phyloP scores from a whole-genome alignment of 495 filamentous ascomycete genomes.

The Penicillium bovifimosum region DNA sequence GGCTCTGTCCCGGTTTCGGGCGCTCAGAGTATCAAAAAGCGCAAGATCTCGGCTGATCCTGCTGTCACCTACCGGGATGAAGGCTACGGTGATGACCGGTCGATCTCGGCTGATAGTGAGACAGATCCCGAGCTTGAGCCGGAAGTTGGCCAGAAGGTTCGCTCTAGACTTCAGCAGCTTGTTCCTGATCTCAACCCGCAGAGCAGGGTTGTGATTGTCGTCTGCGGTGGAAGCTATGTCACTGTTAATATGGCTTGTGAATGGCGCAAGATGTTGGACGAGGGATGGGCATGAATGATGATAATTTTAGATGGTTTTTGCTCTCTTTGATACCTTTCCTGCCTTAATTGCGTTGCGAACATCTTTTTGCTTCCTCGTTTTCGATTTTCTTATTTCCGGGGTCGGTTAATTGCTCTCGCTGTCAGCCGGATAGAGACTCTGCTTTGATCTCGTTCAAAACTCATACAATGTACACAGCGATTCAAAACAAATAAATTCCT shows the following conservation, averaged over 20 bases:
- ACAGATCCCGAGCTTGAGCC: conserved; percentile 23
- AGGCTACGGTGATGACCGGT: conserved; percentile 39
- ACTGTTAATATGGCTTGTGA: conserved; percentile 58
- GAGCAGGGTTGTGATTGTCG: conserved; percentile 74
- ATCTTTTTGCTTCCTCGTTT: neutral
- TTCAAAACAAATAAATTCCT: neutral
- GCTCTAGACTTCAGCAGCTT: conserved; percentile 54
- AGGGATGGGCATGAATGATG: conserved; percentile 33
- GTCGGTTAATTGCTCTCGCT: neutral
- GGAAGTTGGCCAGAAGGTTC: conserved; percentile 15
- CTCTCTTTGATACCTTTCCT: conserved; percentile 6
- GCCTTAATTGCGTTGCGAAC: neutral
- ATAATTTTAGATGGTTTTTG: conserved; percentile 3
- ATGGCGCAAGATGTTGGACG: conserved; percentile 50
- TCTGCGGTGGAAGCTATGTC: conserved; percentile 81
- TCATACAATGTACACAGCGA: conserved; percentile 1
- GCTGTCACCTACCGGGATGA: conserved; percentile 26
- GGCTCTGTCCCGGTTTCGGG: conserved; percentile 11
- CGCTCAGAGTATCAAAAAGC: conserved; percentile 28
- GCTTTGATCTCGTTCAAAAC: neutral
- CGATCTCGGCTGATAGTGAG: conserved; percentile 31
- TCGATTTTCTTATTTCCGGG: neutral
- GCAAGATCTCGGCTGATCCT: conserved; percentile 23
- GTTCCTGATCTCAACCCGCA: conserved; percentile 50
- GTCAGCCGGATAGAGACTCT: conserved; percentile 6